Conservation (phyloP, 78 protist genomes). For the Dictyostelium intermedium region DNA sequence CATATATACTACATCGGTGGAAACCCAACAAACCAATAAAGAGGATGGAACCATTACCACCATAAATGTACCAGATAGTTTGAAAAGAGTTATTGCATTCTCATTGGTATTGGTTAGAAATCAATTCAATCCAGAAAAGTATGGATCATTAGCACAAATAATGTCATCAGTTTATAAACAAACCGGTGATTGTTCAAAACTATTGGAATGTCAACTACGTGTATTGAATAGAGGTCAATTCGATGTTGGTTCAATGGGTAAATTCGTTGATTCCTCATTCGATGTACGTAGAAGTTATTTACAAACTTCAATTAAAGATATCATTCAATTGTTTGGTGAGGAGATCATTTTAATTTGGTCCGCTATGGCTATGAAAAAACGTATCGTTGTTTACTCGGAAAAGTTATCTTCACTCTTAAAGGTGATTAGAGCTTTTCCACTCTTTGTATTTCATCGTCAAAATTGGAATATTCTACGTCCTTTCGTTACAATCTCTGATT, state of each 20-base stretch:
- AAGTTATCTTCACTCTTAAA: constrained; percentile 41
- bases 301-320: constrained; percentile 65
- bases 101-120: constrained; percentile 49
- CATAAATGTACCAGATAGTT: neutral
- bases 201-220: constrained; percentile 71
- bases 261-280: constrained; percentile 37
- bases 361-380: constrained; percentile 80
- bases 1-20: constrained; percentile 10
- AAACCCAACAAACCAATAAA: neutral
- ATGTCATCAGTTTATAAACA: constrained; percentile 56
- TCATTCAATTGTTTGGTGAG: constrained; percentile 68
- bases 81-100: constrained; percentile 55
- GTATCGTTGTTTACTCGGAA: constrained; percentile 64
- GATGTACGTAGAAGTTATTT: constrained; percentile 73
- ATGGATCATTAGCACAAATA: constrained; percentile 61
- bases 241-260: constrained; percentile 76
- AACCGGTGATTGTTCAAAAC: constrained; percentile 58
- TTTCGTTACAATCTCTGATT: constrained; percentile 61
- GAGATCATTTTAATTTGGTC: constrained; percentile 76
- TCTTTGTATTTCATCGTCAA: constrained; percentile 81
- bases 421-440: constrained; percentile 78
- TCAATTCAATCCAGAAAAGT: constrained; percentile 83
- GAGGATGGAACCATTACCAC: neutral
- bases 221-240: constrained; percentile 72
- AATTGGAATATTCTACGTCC: constrained; percentile 82